Base-by-base conservation (phyloP, 2,329 filamentous ascomycete genomes). In the Epichloe aotearoae region DNA sequence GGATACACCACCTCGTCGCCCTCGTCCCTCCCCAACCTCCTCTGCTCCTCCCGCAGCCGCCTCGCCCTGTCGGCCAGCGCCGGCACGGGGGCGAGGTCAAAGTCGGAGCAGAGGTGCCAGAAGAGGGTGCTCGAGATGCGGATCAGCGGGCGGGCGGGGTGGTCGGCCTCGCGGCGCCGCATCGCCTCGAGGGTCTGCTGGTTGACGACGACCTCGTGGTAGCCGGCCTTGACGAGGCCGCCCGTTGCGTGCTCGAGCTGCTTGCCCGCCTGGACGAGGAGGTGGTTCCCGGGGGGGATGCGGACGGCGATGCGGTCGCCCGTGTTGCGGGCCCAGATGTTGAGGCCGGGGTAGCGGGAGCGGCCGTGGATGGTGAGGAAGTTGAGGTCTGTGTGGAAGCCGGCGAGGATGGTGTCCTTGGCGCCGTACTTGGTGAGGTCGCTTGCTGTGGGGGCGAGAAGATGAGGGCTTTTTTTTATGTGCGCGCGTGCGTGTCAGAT, bases 321-420 rank as follows among this genome's bases (percentile, higher is more conserved):
- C 2, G 77, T 81, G 70, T 82, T 82, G 57, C 78, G 76, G 20
- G 77, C 78, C 78, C 78, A 82, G 59, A 82, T 75, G 66, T 82
- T 73, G 56, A 82, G 70, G 2, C 78, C 78, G 0, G 78, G 78
- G 57, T 79, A 82, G 53, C 78, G 75, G 33, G 75, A 79, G 56
- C 78, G 78, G 51, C 78, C 78, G 66, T 82, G 78, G 64, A 82
- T 82, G 56, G 78, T 82, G 49, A 82, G 70, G 62, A 81, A 82
- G 70, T 82, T 82, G 52, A 82, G 75, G 59, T 82, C 78, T 1
- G 78, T 81, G 63, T 82, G 78, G 68, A 82, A 82, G 39, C 78
- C 78, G 15, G 78, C 78, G 15, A 82, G 72, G 58, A 82, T 80
- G 47, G 76, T 81, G 66, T 80, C 72, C 47, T 69, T 66, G 3